Base-by-base conservation (phyloP, 257 asterid genomes). In the Schizonepeta tenuifolia region DNA sequence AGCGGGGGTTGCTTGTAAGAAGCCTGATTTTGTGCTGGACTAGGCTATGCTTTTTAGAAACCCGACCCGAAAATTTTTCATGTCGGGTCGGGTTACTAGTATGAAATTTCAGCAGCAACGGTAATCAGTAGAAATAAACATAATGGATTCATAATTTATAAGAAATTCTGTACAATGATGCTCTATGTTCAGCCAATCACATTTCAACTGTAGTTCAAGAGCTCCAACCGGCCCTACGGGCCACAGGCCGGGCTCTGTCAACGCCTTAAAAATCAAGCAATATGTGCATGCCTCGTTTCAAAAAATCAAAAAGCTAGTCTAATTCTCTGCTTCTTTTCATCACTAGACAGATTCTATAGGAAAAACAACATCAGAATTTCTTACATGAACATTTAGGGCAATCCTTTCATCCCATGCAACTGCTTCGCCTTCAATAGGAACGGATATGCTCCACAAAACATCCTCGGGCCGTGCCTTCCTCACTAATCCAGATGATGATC, bases 321-420 rank as follows among this genome's bases (percentile, higher is more conserved):
- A 63, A 6, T 67, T 33, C 58, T 70, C 58, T 70, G 71, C 61
- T 60, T 31, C 69, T 80, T 58, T 33, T 24, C 14, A 36, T 69
- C 73, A 80, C 65, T 73, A 46, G 63, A 54, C 65, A 75, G 72
- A 69, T 72, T 79, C 80, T 70, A 59, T 73, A 35, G 94, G 83
- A 65, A 92, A 83, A 71, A 85, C 18, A 74, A 92, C 83, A 78
- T 92, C 90, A 65, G 96, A 87, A 82, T 88, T 90, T 82, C 98
- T 89, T 65, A 79, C 84, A 65, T 90, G 90, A 75, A 85, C 83
- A 62, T 80, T 85, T 17, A 87, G 76, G 5, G 83, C 83, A 49
- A 84, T 82, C 21, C 65, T 74, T 43, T 85, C 89, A 43, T 80
- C 83, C 88, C 89, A 86, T 13, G 77, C 41, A 65, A 74, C 81